Conservation (phyloP, 768 basidiomycete species). For the Thelephora aurantiotincta region DNA sequence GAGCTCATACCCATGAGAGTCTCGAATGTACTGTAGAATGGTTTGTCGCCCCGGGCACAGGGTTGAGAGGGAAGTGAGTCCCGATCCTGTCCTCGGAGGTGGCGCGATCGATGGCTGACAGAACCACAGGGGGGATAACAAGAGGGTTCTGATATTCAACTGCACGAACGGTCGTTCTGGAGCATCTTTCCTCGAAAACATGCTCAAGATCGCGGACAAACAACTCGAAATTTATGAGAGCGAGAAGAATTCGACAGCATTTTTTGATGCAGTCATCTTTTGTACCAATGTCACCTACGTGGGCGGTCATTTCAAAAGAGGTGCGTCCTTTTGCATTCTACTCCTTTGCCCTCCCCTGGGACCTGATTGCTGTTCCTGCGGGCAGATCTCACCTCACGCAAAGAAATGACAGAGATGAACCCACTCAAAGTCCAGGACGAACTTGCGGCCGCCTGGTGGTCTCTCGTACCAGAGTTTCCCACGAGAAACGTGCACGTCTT, state of each 20-base stretch:
- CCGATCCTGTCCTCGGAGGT: neutral
- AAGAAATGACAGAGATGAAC: constrained; percentile 45
- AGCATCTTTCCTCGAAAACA: constrained; percentile 43
- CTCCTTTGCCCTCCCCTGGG: constrained; percentile 2
- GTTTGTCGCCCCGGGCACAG: constrained; percentile 57
- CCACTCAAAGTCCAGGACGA: constrained; percentile 64
- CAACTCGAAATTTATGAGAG: constrained; percentile 29
- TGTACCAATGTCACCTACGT: constrained; percentile 94
- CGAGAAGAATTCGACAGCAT: constrained; percentile 24
- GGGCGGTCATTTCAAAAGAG: constrained; percentile 82
- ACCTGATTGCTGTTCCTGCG: neutral
- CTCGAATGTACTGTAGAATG: constrained; percentile 78
- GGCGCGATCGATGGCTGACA: neutral
- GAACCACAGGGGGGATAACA: constrained; percentile 15
- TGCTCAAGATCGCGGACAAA: constrained; percentile 35
- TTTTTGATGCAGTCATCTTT: constrained; percentile 84
- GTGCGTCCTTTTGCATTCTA: constrained; percentile 23
- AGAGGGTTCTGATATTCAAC: constrained; percentile 79
- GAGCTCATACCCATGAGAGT: constrained; percentile 91
- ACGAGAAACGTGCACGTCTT: constrained; percentile 56
- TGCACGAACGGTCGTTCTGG: constrained; percentile 88
- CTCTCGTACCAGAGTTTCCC: constrained; percentile 48
- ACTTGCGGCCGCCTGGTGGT: constrained; percentile 60
- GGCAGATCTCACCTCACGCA: constrained; percentile 64
- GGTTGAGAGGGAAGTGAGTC: constrained; percentile 20